phyloP scores from a whole-genome alignment of 331 rosid species.

The Cydonia oblonga region DNA sequence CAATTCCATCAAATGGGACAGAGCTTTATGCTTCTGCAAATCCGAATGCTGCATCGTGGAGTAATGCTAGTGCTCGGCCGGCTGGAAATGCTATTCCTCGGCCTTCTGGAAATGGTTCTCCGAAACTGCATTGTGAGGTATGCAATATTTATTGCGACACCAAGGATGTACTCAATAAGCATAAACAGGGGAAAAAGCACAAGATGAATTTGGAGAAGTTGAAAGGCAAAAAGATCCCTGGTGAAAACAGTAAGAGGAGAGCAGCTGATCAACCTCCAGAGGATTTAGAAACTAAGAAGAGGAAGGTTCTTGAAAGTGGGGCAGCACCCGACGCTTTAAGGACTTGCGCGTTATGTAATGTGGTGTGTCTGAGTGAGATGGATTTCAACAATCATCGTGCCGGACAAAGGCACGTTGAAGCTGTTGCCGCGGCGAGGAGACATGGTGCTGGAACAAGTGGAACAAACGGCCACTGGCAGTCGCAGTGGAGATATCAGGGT shows the following conservation, averaged over 20 bases:
- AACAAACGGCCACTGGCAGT: background rate
- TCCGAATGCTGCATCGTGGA: background rate
- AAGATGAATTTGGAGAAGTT: conserved; percentile 36
- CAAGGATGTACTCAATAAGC: conserved; percentile 36
- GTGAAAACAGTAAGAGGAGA: conserved; percentile 24
- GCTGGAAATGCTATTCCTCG: background rate
- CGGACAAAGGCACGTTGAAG: conserved; percentile 34
- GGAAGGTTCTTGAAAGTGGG: conserved; percentile 42
- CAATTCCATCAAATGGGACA: background rate
- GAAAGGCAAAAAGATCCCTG: conserved; percentile 13
- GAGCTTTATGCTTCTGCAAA: background rate
- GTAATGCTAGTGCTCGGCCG: background rate
- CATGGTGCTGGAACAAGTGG: conserved; percentile 9
- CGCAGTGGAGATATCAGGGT: background rate
- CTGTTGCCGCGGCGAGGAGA: conserved; percentile 22
- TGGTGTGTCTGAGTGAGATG: conserved; percentile 34
- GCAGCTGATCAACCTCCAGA: conserved; percentile 14
- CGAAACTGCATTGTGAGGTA: conserved; percentile 1
- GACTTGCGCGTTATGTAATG: conserved; percentile 36
- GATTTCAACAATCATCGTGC: conserved; percentile 35
- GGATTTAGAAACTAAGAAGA: conserved; percentile 34
- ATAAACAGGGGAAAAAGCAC: conserved; percentile 50
- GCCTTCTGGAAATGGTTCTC: background rate
- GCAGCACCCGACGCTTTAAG: conserved; percentile 33
- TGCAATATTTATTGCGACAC: conserved; percentile 32